These are phyloP conservation scores for Phyllosticta citribraziliensis DNA, from an alignment of 2,329 filamentous ascomycete genomes.

Conservation along the genomic window DNA sequence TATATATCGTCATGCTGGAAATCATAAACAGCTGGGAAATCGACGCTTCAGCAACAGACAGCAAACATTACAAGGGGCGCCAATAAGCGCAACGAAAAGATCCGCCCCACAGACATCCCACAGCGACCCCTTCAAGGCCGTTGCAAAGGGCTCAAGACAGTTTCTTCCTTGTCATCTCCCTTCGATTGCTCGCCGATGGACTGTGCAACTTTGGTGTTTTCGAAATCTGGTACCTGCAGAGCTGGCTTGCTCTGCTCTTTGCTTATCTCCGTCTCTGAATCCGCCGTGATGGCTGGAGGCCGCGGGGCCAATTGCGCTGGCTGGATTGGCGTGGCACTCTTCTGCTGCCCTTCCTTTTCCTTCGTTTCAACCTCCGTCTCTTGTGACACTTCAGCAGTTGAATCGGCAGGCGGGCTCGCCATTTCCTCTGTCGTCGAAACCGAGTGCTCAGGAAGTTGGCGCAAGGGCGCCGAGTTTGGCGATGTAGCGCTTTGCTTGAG, in stretches of 20 bases:
- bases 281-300: not conserved
- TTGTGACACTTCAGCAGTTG: not conserved
- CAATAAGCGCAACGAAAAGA: not conserved
- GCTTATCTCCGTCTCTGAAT: not conserved
- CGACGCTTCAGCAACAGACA: not conserved
- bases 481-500: constrained; percentile 24
- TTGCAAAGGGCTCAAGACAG: constrained; percentile 15
- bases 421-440: not conserved
- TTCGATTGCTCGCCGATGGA: not conserved
- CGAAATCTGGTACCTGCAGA: not conserved
- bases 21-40: not conserved
- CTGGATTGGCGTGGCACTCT: not conserved
- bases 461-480: constrained; percentile 20
- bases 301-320: not conserved
- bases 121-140: not conserved
- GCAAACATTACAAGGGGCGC: constrained; percentile 2
- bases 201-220: not conserved
- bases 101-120: not conserved
- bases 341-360: not conserved
- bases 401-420: not conserved
- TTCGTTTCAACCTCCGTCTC: not conserved
- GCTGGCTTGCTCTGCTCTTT: not conserved
- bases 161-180: constrained; percentile 9
- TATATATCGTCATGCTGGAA: not conserved
- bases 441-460: constrained; percentile 26